Base-by-base conservation (phyloP, 2,329 filamentous ascomycete genomes). In the Colletotrichum trifolii region DNA sequence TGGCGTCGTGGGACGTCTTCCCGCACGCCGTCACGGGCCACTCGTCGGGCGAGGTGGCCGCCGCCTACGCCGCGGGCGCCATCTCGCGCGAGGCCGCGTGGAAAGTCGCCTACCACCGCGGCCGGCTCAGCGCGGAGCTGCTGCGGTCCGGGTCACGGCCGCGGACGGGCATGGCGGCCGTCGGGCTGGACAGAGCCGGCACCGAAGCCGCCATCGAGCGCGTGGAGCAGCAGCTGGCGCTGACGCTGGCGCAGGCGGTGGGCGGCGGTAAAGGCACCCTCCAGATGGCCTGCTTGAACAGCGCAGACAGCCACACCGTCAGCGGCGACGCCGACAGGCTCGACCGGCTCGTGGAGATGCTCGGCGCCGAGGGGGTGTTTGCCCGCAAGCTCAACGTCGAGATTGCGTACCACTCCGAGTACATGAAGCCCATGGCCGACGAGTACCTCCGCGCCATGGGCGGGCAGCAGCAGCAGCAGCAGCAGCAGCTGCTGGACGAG, bases 341-440 rank as follows among this genome's bases (percentile, higher is more conserved):
- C 10, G 77, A 76, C 58, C 74, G 70, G 36, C 58, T 76, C 9
- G 78, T 72, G 0, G 65, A 67, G 3, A 72, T 79, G 13, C 69
- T 82, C 13, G 59, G 67, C 7, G 57, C 59, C 0, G 75, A 71
- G 40, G 72, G 67, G 0, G 70, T 82, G 6, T 86, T 87, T 71
- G 80, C 82, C 59, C 78, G 81, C 35, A 81, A 79, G 45, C 77
- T 86, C 3, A 77, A 79, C 7, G 81, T 86, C 8, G 80, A 83
- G 9, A 78, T 82, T 10, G 84, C 84, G 1, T 87, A 87, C 48
- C 85, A 87, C 70, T 87, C 84, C 0, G 76, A 80, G 38, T 83
- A 85, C 67, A 86, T 87, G 84, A 77, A 69, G 38, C 67, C 73
- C 1, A 73, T 82, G 9, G 75, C 75, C 42, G 69, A 74, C 1